Conservation (phyloP, 1,284 basidiomycete genomes). For the Fistulinella staudtii region DNA sequence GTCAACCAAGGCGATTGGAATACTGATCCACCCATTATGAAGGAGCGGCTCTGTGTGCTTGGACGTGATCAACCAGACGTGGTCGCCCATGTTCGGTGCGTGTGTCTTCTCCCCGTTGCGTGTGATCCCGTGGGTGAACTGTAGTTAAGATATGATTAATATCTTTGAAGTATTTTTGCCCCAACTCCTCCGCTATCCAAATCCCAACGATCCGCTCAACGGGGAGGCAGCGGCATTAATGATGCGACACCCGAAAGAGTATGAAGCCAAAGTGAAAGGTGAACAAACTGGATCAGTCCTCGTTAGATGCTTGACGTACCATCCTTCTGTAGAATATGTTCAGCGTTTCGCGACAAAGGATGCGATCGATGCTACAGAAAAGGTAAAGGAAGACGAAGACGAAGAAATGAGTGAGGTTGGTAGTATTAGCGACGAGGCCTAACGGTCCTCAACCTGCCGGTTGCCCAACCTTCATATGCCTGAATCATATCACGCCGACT, state of each 20-base stretch:
- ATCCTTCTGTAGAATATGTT: slow-evolving; percentile 72
- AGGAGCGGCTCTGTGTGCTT: slow-evolving; percentile 94
- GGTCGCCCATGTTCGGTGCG: slow-evolving; percentile 97
- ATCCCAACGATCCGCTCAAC: slow-evolving; percentile 96
- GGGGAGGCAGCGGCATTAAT: slow-evolving; percentile 95
- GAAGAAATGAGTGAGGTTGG: slow-evolving; percentile 93
- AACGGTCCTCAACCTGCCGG: slow-evolving; percentile 13
- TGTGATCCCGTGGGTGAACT: slow-evolving; percentile 7
- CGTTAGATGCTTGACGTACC: slow-evolving; percentile 4
- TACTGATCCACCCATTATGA: slow-evolving; percentile 12
- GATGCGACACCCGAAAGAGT: slow-evolving; percentile 95
- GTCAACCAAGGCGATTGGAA: neutral
- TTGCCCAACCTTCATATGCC: slow-evolving; percentile 1
- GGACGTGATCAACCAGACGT: slow-evolving; percentile 98
- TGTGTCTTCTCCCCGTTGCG: slow-evolving; percentile 6
- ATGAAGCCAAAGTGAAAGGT: slow-evolving; percentile 91
- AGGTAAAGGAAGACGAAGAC: slow-evolving; percentile 67
- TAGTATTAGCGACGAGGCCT: slow-evolving; percentile 72
- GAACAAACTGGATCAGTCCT: slow-evolving; percentile 17
- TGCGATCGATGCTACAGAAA: slow-evolving; percentile 63
- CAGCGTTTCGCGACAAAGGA: slow-evolving; percentile 83
- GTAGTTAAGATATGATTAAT: slow-evolving; percentile 88
- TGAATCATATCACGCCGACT: slow-evolving; percentile 11
- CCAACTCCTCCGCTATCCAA: slow-evolving; percentile 94
- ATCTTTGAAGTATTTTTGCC: slow-evolving; percentile 99